Base-by-base conservation (phyloP, 1,139 yeast genomes). In the Ogataea hybrid region DNA sequence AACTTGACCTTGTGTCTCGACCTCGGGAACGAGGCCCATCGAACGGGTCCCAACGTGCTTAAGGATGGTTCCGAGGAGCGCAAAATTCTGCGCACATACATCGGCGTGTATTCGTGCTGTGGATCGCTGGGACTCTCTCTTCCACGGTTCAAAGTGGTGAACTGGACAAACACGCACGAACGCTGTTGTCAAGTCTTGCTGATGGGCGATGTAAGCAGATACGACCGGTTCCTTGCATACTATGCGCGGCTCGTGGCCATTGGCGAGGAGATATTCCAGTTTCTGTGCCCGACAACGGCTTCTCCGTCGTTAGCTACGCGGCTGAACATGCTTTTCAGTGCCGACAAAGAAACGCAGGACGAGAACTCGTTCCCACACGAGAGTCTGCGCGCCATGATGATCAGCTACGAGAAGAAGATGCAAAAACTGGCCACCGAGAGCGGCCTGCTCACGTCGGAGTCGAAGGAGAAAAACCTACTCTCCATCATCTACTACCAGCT, bases 101-200 rank as follows among this genome's bases (percentile, higher is more conserved):
- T 75, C 48, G 69, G 73, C 42, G 74, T 73, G 9, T 75, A 73
- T 54, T 63, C 73, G 30, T 69, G 74, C 45, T 72, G 78, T 55
- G 77, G 77, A 2, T 69, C 76, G 3, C 58, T 75, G 18, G 78
- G 75, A 8, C 58, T 75, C 32, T 70, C 78, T 2, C 60, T 75
- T 37, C 74, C 78, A 5, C 61, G 77, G 42, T 75, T 75, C 52
- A 72, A 69, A 49, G 62, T 72, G 28, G 76, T 74, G 3, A 50
- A 61, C 15, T 75, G 80, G 79, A 62, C 71, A 6, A 60, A 63
- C n/a, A 65, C 62, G 15, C 75, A 73, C 54, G 70, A 68, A 35
- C 50, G 59, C 31, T 73, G 76, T 28, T 53, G 68, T 7, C 56
- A 64, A 16, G 51, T 71, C 16, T 46, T 66, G 50, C 46, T 61